These are phyloP conservation scores for Xylaria flabelliformis DNA, from an alignment of 495 filamentous ascomycete species.

Conservation along the genomic window DNA sequence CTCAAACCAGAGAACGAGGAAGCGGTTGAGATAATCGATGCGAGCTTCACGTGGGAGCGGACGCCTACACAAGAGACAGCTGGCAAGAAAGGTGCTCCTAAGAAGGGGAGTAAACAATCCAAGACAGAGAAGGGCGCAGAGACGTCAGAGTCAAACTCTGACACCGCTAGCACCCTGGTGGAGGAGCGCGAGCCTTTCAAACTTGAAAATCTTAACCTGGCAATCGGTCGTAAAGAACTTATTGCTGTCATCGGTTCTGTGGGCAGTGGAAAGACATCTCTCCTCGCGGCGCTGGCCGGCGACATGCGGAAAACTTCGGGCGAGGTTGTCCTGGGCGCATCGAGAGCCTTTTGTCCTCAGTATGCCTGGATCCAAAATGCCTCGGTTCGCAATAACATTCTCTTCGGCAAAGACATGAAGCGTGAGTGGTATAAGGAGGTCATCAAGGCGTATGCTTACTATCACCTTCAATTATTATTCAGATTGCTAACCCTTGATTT, in stretches of 20 bases:
- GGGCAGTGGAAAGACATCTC: conserved; percentile 89
- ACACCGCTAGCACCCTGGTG: conserved; percentile 60
- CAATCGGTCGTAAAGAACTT: conserved; percentile 80
- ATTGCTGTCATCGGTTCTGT: conserved; percentile 91
- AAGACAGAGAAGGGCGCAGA: conserved; percentile 42
- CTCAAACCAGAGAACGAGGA: conserved; percentile 65
- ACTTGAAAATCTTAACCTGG: conserved; percentile 74
- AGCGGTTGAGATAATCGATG: conserved; percentile 74
- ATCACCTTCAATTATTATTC: background rate
- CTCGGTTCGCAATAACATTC: conserved; percentile 83
- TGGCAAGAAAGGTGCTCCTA: conserved; percentile 40
- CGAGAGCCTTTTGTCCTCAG: conserved; percentile 89
- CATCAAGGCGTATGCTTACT: conserved; percentile 52
- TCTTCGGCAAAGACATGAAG: conserved; percentile 84
- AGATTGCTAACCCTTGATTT: conserved; percentile 29
- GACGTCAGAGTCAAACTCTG: conserved; percentile 41
- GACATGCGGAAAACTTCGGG: conserved; percentile 90
- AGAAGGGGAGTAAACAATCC: conserved; percentile 52
- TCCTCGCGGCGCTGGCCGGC: conserved; percentile 88
- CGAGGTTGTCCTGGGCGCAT: conserved; percentile 73
- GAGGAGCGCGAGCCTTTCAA: conserved; percentile 78
- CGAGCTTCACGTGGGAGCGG: conserved; percentile 93
- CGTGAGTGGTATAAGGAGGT: conserved; percentile 68
- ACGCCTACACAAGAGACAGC: conserved; percentile 65
- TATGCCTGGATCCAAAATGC: conserved; percentile 98